Evolutionary conservation across 176 grass and related monocot genomes (phyloP).

Genomic region (Stipa capillata): DNA sequence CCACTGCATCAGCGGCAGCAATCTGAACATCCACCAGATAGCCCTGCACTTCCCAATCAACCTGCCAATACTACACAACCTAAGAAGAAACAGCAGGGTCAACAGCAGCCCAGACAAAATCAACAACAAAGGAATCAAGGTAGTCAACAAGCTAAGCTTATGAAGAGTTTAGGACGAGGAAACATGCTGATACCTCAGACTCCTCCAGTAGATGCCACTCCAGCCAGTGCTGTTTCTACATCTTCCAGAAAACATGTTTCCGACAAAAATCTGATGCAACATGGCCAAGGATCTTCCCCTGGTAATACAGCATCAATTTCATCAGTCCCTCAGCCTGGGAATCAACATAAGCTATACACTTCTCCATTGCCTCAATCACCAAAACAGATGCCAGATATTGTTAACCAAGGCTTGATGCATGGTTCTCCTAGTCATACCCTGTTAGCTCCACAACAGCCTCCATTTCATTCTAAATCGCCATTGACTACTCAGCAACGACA

Average conservation of each 20-base stretch:
- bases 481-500: conserved; percentile 23
- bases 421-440: conserved; percentile 35
- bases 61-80: conserved; percentile 39
- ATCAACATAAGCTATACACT: conserved; percentile 49
- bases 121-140: conserved; percentile 62
- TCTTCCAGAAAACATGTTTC: conserved; percentile 38
- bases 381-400: conserved; percentile 32
- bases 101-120: conserved; percentile 59
- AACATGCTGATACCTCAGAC: conserved; percentile 57
- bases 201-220: conserved; percentile 24
- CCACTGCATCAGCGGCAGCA: conserved; percentile 41
- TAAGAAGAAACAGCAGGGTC: conserved; percentile 58
- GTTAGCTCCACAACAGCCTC: conserved; percentile 27
- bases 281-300: conserved; percentile 28
- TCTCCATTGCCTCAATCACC: conserved; percentile 35
- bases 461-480: conserved; percentile 17
- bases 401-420: conserved; percentile 42
- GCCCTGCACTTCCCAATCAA: conserved; percentile 28
- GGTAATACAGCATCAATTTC: conserved; percentile 20
- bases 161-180: conserved; percentile 77
- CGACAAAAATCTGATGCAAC: conserved; percentile 51
- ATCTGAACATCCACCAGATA: conserved; percentile 19
- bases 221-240: conserved; percentile 28
- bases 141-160: conserved; percentile 75
- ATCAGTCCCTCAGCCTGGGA: conserved; percentile 39